phyloP scores from a whole-genome alignment of 345 rosid species.

The Conringia planisiliqua region DNA sequence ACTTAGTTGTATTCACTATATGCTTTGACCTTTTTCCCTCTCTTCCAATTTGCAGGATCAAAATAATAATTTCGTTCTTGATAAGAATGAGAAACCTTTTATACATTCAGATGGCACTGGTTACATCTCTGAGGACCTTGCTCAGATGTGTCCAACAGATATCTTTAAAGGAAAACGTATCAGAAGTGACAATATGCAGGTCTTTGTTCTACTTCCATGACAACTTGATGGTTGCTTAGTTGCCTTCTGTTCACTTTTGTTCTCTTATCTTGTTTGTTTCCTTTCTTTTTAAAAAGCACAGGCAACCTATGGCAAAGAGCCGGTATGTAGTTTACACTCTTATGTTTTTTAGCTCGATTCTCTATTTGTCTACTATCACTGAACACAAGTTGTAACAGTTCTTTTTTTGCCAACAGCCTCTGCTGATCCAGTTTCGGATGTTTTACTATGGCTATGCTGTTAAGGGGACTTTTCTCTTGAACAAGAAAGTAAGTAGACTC shows the following conservation, averaged over 20 bases:
- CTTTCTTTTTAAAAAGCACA: neutral
- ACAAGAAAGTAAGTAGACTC: conserved; percentile 50
- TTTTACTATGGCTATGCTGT: conserved; percentile 60
- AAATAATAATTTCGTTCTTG: conserved; percentile 31
- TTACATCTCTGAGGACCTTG: conserved; percentile 70
- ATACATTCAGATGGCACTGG: conserved; percentile 89
- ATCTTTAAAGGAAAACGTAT: conserved; percentile 34
- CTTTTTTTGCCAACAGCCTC: conserved; percentile 45
- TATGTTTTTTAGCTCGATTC: neutral
- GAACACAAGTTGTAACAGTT: conserved; percentile 1
- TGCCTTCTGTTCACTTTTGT: neutral
- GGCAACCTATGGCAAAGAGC: conserved; percentile 23
- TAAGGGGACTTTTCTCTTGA: conserved; percentile 72
- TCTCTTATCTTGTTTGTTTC: neutral
- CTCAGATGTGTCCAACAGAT: conserved; percentile 48
- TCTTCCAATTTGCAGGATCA: conserved; percentile 42
- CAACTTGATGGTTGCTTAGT: neutral
- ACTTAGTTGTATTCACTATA: neutral
- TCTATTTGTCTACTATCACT: neutral
- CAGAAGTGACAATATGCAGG: neutral
- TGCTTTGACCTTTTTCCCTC: neutral
- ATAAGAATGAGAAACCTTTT: conserved; percentile 34
- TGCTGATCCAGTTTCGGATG: conserved; percentile 73
- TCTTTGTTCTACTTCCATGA: neutral
- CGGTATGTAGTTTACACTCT: conserved; percentile 30